A percentile compares a stretch with the other conserved stretches of the same genome.
phyloP scores from a whole-genome alignment of 495 filamentous ascomycete species.

The Apiosordaria backusii region DNA sequence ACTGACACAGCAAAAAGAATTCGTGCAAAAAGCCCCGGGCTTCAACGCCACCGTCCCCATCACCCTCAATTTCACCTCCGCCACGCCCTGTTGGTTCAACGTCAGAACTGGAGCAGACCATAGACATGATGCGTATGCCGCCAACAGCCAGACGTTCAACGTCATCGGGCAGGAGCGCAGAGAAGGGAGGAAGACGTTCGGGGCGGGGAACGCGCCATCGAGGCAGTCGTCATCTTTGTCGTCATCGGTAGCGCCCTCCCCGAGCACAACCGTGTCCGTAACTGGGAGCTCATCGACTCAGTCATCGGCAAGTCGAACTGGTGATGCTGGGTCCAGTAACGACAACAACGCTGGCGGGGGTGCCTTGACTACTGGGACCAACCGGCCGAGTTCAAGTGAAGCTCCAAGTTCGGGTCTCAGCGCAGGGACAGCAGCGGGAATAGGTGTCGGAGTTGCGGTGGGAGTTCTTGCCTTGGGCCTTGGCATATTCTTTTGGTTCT shows the following conservation, averaged over 20 bases:
- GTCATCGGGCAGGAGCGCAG: constrained; percentile 10
- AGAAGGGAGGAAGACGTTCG: not conserved
- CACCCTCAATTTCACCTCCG: constrained; percentile 12
- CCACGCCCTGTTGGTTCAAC: constrained; percentile 12
- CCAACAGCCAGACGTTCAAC: not conserved
- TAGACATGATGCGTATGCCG: not conserved
- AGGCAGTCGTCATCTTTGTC: not conserved
- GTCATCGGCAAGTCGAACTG: not conserved
- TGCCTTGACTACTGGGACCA: no score
- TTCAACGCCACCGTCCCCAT: constrained; percentile 8
- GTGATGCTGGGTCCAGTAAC: not conserved
- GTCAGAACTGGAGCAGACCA: not conserved
- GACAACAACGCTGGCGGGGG: not conserved
- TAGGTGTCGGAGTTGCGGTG: constrained; percentile 1
- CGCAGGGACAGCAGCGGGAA: constrained; percentile 12
- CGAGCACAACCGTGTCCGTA: not conserved
- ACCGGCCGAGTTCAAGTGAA: not conserved
- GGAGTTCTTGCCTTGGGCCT: not conserved
- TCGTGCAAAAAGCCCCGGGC: constrained; percentile 7
- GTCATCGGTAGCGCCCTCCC: not conserved
- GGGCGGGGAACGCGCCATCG: not conserved
- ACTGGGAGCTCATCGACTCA: not conserved
- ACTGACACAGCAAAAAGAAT: not conserved
- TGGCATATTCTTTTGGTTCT: not conserved
- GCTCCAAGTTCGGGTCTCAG: constrained; percentile 4